Evolutionary conservation across 2,329 filamentous ascomycete species (phyloP), one percentile per base, ranked within the genome.

Genomic region (Fusarium annulatum): DNA sequence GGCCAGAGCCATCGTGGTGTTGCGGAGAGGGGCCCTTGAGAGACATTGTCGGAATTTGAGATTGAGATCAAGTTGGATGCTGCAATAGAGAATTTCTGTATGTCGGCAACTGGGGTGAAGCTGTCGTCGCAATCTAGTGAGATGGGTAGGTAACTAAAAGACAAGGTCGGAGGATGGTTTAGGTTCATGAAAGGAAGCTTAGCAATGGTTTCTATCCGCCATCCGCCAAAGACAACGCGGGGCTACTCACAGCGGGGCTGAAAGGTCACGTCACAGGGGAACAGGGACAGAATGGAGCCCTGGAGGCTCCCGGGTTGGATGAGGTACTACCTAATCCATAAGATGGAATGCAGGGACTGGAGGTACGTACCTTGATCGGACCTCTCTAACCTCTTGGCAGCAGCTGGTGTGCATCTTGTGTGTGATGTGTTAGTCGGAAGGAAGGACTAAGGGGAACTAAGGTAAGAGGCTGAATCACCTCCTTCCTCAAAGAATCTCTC

Each of bases 1-100:
- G 90, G 79, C 86, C 87, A 78, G 90, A 90, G 82, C 93, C 93
- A 81, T 92, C 87, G 82, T 90, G 87, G 77, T 88, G 85, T 80
- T 90, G 84, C 61, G 85, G 84, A 73, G 85, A 84, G n/a, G 88
- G 88, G 66, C 87, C 88, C 79, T 90, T 90, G 82, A 87, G 84
- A 67, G 86, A 77, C 73, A 77, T 79, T 48, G 38, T 62, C 62
- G 46, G 49, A 46, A 34, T 41, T 46, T 23, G 45, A 45, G 23
- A 41, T 28, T 45, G 36, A 36, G 34, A 57, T 51, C 39, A 43
- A 36, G 41, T 28, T n/a, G 33, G 14, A 30, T 63, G 15, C 30
- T 45, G 18, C n/a, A 19, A 39, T n/a, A 12, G 30, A 21, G 48
- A 30, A 19, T 38, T 21, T 83, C 36, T 46, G 23, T 34, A 38